Evolutionary conservation across 306 rosid species (phyloP), one percentile per base, ranked within the genome.

Genomic region (Acacia melanoxylon): DNA sequence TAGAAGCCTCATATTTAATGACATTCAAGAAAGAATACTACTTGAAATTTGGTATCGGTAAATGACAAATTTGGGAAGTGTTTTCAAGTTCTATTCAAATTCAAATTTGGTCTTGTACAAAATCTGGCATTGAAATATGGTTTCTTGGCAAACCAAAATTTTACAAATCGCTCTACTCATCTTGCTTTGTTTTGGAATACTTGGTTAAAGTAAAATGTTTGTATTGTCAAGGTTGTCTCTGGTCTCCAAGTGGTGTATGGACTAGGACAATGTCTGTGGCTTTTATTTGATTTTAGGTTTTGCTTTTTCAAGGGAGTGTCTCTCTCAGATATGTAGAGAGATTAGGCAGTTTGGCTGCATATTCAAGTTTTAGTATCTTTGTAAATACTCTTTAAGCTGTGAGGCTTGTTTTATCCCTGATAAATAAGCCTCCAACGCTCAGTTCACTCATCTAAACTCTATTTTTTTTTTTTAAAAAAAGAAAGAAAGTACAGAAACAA

Each of bases 11-110:
- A 72, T 76, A 52, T 45, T 69, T 33, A 20, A 70, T 41, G 78
- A 72, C 16, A 68, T 61, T 52, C 25, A 29, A 46, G 75, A 72
- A 40, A 62, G 42, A 8, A 40, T 80, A 12, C 31, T 52, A 24
- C n/a, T 10, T 69, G 65, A 42, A 61, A 61, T 76, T 35, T 68
- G 41, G 45, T 59, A 44, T 80, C 37, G 62, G 31, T 44, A 74
- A 71, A 41, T 62, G 45, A 71, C 27, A 54, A 48, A 54, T 54
- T 61, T 65, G 58, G 59, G 72, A 58, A 73, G 46, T 75, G 37
- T 41, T 75, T 68, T 41, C 78, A 37, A 56, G 48, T 68, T 77
- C n/a, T 46, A 44, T 81, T 78, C 35, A 52, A 65, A 22, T 10
- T 56, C 29, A 58, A 61, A 82, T 35, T 35, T 8, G 68, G 68